phyloP scores from a whole-genome alignment of 306 rosid genomes.

The Quercus cerris region DNA sequence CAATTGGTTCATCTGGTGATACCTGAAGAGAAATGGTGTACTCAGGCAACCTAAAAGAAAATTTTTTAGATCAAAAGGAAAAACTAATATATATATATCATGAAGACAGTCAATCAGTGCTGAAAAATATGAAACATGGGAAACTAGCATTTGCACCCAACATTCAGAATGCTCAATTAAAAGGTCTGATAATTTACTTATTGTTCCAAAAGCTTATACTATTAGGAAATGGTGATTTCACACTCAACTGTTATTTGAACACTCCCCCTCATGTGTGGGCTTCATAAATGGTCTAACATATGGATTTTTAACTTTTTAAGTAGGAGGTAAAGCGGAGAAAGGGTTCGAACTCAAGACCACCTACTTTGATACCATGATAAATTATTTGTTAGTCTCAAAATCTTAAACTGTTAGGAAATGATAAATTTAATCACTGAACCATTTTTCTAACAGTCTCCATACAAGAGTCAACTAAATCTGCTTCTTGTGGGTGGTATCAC shows the following conservation, averaged over 20 bases:
- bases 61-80: background rate
- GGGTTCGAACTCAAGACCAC: no score
- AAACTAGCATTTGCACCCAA: background rate
- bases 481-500: background rate
- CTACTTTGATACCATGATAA: no score
- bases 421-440: no score
- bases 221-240: no score
- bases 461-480: background rate
- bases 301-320: no score
- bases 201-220: no score
- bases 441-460: background rate
- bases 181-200: background rate
- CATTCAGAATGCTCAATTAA: background rate
- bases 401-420: no score
- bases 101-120: background rate
- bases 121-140: background rate
- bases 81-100: background rate
- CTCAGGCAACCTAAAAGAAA: conserved; percentile 11
- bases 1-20: conserved; percentile 52
- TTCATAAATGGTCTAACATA: no score
- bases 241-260: no score
- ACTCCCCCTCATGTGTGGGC: no score
- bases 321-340: no score
- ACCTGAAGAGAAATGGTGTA: conserved; percentile 39
- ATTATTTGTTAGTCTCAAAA: no score